These are phyloP conservation scores for Isabelozyma pseudorhagii DNA, from an alignment of 805 yeast species.

Conservation along the genomic window DNA sequence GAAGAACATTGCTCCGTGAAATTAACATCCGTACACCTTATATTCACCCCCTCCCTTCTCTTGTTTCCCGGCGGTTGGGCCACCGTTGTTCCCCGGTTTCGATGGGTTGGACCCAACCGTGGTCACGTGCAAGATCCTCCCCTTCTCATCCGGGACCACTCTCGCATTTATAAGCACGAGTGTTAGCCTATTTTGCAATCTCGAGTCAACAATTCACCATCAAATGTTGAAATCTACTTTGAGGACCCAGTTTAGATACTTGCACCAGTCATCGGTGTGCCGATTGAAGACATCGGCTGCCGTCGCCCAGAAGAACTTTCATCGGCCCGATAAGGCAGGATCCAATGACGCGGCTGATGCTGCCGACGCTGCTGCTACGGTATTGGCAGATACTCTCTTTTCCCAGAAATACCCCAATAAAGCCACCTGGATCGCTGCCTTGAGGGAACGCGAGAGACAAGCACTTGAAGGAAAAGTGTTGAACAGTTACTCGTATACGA, in stretches of 20 bases:
- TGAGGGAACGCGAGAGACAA: slow-evolving; percentile 68
- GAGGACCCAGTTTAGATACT: neutral
- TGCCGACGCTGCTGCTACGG: slow-evolving; percentile 74
- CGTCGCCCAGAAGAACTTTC: slow-evolving; percentile 15
- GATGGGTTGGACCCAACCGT: neutral
- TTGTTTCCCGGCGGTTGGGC: neutral
- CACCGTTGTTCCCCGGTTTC: neutral
- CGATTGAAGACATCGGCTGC: neutral
- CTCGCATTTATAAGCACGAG: neutral
- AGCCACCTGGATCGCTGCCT: slow-evolving; percentile 86
- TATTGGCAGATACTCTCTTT: slow-evolving; percentile 59
- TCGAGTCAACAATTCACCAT: neutral
- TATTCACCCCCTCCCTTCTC: neutral
- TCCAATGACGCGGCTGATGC: slow-evolving; percentile 54
- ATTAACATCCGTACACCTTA: neutral
- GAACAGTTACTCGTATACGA: slow-evolving; percentile 68
- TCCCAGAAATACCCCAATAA: slow-evolving; percentile 39
- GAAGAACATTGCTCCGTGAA: too few relatives aligned
- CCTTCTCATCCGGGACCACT: neutral
- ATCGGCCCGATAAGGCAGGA: slow-evolving; percentile 35
- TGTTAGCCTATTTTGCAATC: too few relatives aligned
- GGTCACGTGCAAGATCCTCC: neutral
- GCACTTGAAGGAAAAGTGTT: slow-evolving; percentile 68
- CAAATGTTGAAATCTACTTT: neutral
- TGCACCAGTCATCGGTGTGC: neutral